Evolutionary conservation across 805 yeast genomes (phyloP).

Genomic region (Candida alai): DNA sequence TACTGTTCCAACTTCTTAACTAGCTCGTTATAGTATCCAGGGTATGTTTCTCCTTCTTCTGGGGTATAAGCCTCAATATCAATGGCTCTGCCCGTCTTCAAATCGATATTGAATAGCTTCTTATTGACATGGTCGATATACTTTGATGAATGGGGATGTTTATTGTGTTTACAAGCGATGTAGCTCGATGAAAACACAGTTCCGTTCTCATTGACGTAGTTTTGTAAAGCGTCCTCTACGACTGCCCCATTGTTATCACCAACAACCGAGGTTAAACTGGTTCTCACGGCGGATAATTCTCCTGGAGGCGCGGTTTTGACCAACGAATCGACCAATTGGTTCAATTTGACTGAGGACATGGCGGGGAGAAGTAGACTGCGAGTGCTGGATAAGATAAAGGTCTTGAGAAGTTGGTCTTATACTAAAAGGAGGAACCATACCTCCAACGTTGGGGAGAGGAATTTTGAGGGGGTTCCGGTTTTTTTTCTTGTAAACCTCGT

Average conservation of each 20-base stretch:
- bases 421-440: too few species aligned
- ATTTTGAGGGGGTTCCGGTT: too few species aligned
- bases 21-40: constrained; percentile 25
- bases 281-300: constrained; percentile 24
- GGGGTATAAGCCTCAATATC: constrained; percentile 46
- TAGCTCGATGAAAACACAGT: constrained; percentile 25
- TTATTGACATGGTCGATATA: constrained; percentile 49
- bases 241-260: constrained; percentile 14
- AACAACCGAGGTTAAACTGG: constrained; percentile 14
- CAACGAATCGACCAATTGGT: constrained; percentile 24
- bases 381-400: neutral
- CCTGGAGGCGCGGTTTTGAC: constrained; percentile 38
- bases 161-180: constrained; percentile 32
- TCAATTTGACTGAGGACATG: constrained; percentile 23
- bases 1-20: constrained; percentile 43
- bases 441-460: too few species aligned
- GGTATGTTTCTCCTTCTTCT: constrained; percentile 17
- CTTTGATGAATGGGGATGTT: constrained; percentile 36
- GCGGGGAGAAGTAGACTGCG: neutral
- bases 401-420: constrained; percentile 1
- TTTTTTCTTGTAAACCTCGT: too few species aligned
- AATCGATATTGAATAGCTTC: constrained; percentile 56
- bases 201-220: constrained; percentile 25
- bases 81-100: constrained; percentile 43
- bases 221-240: constrained; percentile 26